Evolutionary conservation across 129 eudicot genomes (phyloP), one percentile per base, ranked within the genome.

Genomic region (Centella asiatica): DNA sequence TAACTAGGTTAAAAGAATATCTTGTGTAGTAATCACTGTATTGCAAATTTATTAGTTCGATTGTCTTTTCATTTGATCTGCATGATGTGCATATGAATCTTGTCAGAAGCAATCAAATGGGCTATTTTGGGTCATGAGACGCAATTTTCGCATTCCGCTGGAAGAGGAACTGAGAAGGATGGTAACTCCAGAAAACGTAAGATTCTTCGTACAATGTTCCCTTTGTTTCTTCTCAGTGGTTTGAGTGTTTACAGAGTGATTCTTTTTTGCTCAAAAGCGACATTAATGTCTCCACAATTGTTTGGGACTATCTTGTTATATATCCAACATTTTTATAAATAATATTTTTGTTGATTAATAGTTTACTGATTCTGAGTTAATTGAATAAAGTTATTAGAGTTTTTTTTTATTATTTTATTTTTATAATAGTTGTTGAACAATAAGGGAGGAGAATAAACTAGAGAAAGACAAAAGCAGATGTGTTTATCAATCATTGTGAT

Each of bases 131-230:
- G 85, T 84, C 60, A 84, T 84, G 95, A 92, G 79, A 75, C 88
- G 80, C 42, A 81, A 74, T 72, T 77, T 76, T 63, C 94, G 94
- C 33, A 80, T 92, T 42, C 98, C 98, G 9, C 80, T 78, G 55
- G 98, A 92, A 69, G 98, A 92, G 68, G 88, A 92, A 72, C 75
- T 87, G 60, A 79, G 98, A 78, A 81, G 95, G 77, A 76, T 92
- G 90, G 88, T 92, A 44, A 77, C 94, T 22, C 96, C 98, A 47
- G 98, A 92, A 80, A 72, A 80, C 66, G 98, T 92, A 85, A 79
- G 96, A 73, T 69, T 58, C 46, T 39, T 22, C 11, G n/a, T 32
- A 54, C 27, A 60, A 3, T 32, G 22, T 20, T 65, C 11, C 17
- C 17, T 52, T 9, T 67, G 4, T 47, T 72, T 28, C 22, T 28